Conservation (phyloP, 2,329 filamentous ascomycete species). For the Aspergillus quadrilineatus region DNA sequence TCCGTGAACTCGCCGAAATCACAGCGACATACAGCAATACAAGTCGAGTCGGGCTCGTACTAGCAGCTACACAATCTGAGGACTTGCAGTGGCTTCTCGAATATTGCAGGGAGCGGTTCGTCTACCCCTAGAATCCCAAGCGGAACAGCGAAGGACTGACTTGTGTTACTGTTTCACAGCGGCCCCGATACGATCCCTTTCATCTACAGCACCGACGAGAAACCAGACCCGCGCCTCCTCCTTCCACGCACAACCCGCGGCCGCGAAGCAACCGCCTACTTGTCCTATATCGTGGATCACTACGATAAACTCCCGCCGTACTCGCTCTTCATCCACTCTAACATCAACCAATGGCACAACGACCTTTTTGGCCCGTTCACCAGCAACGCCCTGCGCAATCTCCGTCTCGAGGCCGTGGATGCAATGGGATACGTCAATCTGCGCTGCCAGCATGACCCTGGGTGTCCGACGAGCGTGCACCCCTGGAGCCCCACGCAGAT, state of each 20-base stretch:
- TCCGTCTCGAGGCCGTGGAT: slow-evolving; percentile 39
- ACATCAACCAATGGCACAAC: slow-evolving; percentile 59
- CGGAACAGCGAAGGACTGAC: not conserved
- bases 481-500: slow-evolving; percentile 25
- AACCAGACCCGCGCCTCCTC: slow-evolving; percentile 24
- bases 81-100: slow-evolving; percentile 23
- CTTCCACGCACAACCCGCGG: slow-evolving; percentile 46
- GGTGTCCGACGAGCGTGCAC: slow-evolving; percentile 42
- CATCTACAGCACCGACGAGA: slow-evolving; percentile 30
- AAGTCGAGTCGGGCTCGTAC: slow-evolving; percentile 18
- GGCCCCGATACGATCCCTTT: slow-evolving; percentile 23
- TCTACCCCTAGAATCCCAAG: not conserved
- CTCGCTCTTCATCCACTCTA: slow-evolving; percentile 61
- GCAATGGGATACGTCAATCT: slow-evolving; percentile 42
- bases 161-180: not conserved
- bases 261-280: slow-evolving; percentile 63
- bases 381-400: slow-evolving; percentile 26
- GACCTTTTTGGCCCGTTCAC: slow-evolving; percentile 44
- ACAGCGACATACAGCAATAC: slow-evolving; percentile 17
- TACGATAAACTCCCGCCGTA: slow-evolving; percentile 59
- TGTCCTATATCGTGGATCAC: slow-evolving; percentile 26
- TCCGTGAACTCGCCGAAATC: slow-evolving; percentile 20
- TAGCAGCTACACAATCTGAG: slow-evolving; percentile 21
- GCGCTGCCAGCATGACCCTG: slow-evolving; percentile 36
- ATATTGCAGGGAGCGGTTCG: slow-evolving; percentile 23